A percentile compares a stretch with the other conserved stretches of the same genome.
Conservation (phyloP, 1,284 basidiomycete genomes). For the Sanghuangporus baumii region DNA sequence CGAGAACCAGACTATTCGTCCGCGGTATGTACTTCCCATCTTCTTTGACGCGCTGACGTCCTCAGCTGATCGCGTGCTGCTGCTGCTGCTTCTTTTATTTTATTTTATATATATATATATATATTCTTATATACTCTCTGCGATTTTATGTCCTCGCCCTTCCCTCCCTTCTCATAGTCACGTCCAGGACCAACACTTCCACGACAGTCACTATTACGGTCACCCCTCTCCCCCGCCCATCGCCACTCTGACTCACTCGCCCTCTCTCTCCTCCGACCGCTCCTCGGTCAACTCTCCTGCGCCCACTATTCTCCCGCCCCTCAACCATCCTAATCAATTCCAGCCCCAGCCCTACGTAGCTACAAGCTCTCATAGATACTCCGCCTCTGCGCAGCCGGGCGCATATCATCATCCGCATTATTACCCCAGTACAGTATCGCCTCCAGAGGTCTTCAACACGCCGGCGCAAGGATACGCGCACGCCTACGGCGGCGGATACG, state of each 20-base stretch:
- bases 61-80: background rate
- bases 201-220: slow-evolving; percentile 34
- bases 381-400: background rate
- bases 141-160: background rate
- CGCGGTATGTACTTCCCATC: slow-evolving; percentile 13
- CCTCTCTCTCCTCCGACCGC: slow-evolving; percentile 54
- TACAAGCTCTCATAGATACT: background rate
- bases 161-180: background rate
- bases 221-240: slow-evolving; percentile 51
- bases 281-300: slow-evolving; percentile 55
- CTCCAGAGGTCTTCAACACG: slow-evolving; percentile 26
- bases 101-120: too few relatives aligned
- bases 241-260: slow-evolving; percentile 52
- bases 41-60: slow-evolving; percentile 13
- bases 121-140: background rate
- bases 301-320: slow-evolving; percentile 31
- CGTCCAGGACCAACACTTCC: slow-evolving; percentile 7
- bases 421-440: slow-evolving; percentile 17
- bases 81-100: background rate
- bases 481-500: slow-evolving; percentile 15
- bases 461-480: slow-evolving; percentile 9
- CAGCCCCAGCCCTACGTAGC: slow-evolving; percentile 5
- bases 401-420: slow-evolving; percentile 23
- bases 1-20: slow-evolving; percentile 27
- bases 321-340: slow-evolving; percentile 10